phyloP scores from a whole-genome alignment of 1,139 yeast species.

The Candida sp. region DNA sequence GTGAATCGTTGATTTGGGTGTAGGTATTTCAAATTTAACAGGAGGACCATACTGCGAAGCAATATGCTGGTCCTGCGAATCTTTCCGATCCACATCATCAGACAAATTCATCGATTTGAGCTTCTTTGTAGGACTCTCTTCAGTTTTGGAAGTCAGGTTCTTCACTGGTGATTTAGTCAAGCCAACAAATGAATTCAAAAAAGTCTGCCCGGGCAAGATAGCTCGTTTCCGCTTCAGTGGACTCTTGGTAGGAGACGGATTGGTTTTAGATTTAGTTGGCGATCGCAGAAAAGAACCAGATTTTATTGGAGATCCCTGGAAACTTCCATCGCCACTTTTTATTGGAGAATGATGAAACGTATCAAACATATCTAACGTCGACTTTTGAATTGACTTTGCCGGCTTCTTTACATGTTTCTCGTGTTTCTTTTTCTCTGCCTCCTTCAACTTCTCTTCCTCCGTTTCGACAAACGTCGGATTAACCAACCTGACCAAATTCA shows the following conservation, averaged over 20 bases:
- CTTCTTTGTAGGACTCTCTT: constrained; percentile 1
- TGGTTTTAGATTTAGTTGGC: background rate
- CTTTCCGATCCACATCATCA: background rate
- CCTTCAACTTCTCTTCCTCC: constrained; percentile 5
- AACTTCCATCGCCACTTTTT: constrained; percentile 1
- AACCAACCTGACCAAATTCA: constrained; percentile 8
- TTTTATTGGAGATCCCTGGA: background rate
- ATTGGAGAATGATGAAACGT: constrained; percentile 9
- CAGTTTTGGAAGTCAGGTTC: background rate
- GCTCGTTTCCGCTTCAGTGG: background rate
- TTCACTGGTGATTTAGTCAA: background rate
- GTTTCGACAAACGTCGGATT: constrained; percentile 8
- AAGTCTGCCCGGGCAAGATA: constrained; percentile 1
- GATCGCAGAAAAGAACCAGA: background rate
- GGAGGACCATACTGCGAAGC: background rate
- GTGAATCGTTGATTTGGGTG: background rate
- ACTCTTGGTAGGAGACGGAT: background rate
- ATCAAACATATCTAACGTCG: constrained; percentile 10
- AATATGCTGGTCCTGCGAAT: background rate
- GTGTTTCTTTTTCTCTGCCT: constrained; percentile 3
- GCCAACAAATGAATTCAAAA: constrained; percentile 1
- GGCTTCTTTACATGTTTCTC: background rate
- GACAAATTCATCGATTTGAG: background rate
- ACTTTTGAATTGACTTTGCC: constrained; percentile 5
- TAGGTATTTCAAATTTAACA: background rate